Percentiles rank a stretch among this genome's conserved stretches.
Evolutionary conservation across 2,329 filamentous ascomycete species (phyloP).

Genomic region (Cephalotrichum gorgonifer): DNA sequence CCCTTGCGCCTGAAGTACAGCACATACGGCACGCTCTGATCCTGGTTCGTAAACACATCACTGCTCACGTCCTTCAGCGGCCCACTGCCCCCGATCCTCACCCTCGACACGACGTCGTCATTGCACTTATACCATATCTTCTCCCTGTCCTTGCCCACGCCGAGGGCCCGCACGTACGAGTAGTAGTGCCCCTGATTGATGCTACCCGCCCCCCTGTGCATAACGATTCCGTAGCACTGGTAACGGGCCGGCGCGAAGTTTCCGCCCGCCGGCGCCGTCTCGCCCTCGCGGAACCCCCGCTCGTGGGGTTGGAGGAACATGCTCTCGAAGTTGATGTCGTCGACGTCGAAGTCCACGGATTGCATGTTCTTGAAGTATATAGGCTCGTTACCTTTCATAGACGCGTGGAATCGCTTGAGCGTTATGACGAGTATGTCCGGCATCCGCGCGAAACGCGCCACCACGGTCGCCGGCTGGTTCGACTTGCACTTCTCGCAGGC

Average conservation of each 20-base stretch:
- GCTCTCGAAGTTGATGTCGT: conserved; percentile 63
- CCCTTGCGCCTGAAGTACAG: conserved; percentile 34
- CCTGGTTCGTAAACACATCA: background rate
- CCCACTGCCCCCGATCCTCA: conserved; percentile 28
- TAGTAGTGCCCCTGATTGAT: conserved; percentile 69
- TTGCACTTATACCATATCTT: conserved; percentile 38
- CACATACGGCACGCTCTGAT: conserved; percentile 33
- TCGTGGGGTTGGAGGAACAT: conserved; percentile 28
- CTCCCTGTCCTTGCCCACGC: conserved; percentile 22
- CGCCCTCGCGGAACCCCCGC: conserved; percentile 14
- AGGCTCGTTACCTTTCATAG: conserved; percentile 64
- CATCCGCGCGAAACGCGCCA: conserved; percentile 64
- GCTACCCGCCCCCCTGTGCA: conserved; percentile 60
- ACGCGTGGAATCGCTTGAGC: conserved; percentile 39
- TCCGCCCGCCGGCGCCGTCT: conserved; percentile 16
- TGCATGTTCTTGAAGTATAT: background rate
- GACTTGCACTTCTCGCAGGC: conserved; percentile 67
- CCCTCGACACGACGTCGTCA: conserved; percentile 29
- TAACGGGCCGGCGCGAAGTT: conserved; percentile 51
- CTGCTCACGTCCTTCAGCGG: conserved; percentile 23
- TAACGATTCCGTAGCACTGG: conserved; percentile 76
- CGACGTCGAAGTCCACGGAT: conserved; percentile 17
- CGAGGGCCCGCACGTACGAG: conserved; percentile 47
- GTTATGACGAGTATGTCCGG: conserved; percentile 71
- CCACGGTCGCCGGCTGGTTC: conserved; percentile 57